phyloP scores from a whole-genome alignment of 768 basidiomycete species.

The Pleurotus tuoliensis region DNA sequence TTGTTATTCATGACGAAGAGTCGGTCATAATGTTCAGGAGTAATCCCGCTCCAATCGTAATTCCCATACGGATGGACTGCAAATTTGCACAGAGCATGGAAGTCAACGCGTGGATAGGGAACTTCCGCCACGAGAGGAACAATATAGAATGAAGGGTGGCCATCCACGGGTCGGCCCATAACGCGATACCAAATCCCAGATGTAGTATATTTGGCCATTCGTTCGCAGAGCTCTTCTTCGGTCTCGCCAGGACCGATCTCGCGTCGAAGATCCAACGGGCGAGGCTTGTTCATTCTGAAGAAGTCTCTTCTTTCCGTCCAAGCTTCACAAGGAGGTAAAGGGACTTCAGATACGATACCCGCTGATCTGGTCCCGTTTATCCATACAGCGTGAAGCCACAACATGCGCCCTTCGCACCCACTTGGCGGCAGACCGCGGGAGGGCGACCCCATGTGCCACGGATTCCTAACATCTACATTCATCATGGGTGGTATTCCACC shows the following conservation, averaged over 20 bases:
- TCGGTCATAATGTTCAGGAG: conserved; percentile 43
- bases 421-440: not conserved
- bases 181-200: conserved; percentile 59
- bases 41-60: conserved; percentile 52
- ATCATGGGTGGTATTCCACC: conserved; percentile 49
- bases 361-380: conserved; percentile 47
- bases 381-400: conserved; percentile 63
- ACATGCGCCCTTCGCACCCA: conserved; percentile 14
- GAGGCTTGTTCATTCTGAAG: conserved; percentile 30
- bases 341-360: conserved; percentile 66
- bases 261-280: conserved; percentile 34
- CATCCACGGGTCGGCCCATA: conserved; percentile 50
- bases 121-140: conserved; percentile 52
- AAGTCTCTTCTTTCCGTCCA: conserved; percentile 26
- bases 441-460: conserved; percentile 51
- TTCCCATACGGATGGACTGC: conserved; percentile 46
- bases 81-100: conserved; percentile 45
- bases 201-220: conserved; percentile 67
- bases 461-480: conserved; percentile 59
- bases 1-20: conserved; percentile 53
- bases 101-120: conserved; percentile 48
- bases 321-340: conserved; percentile 45
- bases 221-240: conserved; percentile 38
- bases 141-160: conserved; percentile 57
- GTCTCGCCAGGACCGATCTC: conserved; percentile 14